Evolutionary conservation across 2,329 filamentous ascomycete species (phyloP), one percentile per base, ranked within the genome.

Genomic region (Paraphoma sp.): DNA sequence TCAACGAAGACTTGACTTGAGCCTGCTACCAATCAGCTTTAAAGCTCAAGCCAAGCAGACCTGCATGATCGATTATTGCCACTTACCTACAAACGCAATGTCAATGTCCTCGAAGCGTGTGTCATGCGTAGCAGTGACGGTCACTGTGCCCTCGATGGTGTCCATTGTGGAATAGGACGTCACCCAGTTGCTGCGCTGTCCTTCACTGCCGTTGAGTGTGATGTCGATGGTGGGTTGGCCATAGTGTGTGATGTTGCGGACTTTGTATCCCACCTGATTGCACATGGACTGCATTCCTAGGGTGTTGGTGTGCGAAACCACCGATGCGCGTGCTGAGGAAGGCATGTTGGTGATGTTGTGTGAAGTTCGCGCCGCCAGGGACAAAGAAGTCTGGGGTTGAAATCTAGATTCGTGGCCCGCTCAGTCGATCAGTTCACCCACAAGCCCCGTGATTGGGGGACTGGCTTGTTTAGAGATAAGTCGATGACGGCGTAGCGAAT

Each of bases 121-220:
- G 48, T 87, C 84, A 46, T 78, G 74, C n/a, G 78, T 74, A 3
- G 81, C 77, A 18, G 77, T 80, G 52, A 88, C 78, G 16, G 73
- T 78, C 6, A 83, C 82, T 28, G 77, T 79, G 11, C 86, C 86
- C 53, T 86, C 78, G 51, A 88, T 82, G 47, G 76, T 79, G 64
- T 88, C 86, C 64, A 83, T 77, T 7, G 84, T 87, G 2, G 85
- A 86, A 65, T 82, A 87, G 33, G 81, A 79, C 17, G 73, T 79
- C 41, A 82, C 74, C 38, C 78, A 76, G 8, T 60, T 64, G 31
- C 59, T 67, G 31, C 65, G 65, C 10, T 60, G 59, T 7, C 65
- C 69, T 52, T 74, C 67, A 51, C 70, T 71, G 30, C 76, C 67
- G 33, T 70, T 54, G 33, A 83, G 70, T 14, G 72, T 60, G 65